These are phyloP conservation scores for Cymbidium sinense DNA, from an alignment of 106 monocot species.

Conservation along the genomic window DNA sequence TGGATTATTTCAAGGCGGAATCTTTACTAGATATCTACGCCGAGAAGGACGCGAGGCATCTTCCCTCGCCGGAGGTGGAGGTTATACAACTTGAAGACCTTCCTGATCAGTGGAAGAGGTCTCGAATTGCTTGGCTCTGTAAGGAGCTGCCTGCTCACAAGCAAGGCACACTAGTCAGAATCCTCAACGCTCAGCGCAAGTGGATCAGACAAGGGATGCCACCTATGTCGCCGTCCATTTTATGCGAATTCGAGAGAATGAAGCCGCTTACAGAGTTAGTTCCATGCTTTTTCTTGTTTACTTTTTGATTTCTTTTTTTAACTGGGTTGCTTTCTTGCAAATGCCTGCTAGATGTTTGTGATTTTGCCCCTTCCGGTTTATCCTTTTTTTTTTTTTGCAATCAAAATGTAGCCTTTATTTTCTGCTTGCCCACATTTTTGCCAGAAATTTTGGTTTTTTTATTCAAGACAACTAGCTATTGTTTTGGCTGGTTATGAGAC, in stretches of 20 bases:
- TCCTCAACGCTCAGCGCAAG: constrained; percentile 90
- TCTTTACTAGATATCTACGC: constrained; percentile 12
- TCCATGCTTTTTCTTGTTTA: neutral
- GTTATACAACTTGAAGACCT: constrained; percentile 82
- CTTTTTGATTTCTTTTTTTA: neutral
- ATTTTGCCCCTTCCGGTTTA: constrained; percentile 9
- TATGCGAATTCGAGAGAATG: constrained; percentile 83
- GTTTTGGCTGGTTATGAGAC: neutral
- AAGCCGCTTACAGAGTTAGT: constrained; percentile 63
- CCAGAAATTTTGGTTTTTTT: neutral
- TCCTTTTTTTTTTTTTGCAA: neutral
- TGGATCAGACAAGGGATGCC: constrained; percentile 80
- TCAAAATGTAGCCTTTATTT: neutral
- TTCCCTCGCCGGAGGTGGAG: constrained; percentile 41
- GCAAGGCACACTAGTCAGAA: constrained; percentile 54
- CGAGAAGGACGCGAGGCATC: constrained; percentile 29
- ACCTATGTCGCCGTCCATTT: constrained; percentile 73
- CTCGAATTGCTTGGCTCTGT: constrained; percentile 95
- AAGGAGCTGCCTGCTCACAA: constrained; percentile 87
- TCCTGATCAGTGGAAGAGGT: constrained; percentile 89
- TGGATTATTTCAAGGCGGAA: constrained; percentile 4
- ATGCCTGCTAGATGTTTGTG: constrained; percentile 31
- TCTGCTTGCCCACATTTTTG: no score
- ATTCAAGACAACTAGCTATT: neutral
- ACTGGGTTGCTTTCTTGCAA: neutral